These are phyloP conservation scores for Talaromyces liani DNA, from an alignment of 495 filamentous ascomycete species.

Conservation along the genomic window DNA sequence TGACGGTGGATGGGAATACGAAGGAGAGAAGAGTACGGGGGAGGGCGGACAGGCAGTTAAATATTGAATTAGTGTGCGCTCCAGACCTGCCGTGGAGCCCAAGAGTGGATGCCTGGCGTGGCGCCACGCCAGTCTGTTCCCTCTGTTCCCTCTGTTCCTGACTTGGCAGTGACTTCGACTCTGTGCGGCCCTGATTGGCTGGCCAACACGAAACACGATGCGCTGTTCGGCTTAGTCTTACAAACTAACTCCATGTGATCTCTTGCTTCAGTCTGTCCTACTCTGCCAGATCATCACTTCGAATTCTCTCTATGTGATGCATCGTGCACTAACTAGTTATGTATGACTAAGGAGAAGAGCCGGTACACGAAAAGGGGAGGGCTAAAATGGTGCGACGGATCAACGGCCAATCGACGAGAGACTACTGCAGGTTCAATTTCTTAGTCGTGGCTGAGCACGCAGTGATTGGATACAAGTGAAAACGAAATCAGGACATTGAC, in stretches of 20 bases:
- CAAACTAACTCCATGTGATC: not conserved
- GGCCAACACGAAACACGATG: not conserved
- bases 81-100: not conserved
- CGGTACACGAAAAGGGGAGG: not conserved
- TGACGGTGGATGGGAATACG: conserved; percentile 16
- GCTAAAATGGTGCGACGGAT: not conserved
- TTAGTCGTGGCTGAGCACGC: not conserved
- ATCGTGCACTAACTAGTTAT: too few species aligned
- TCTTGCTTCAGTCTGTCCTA: not conserved
- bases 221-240: not conserved
- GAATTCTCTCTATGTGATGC: too few species aligned
- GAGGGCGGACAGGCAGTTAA: conserved; percentile 8
- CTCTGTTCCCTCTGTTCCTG: not conserved
- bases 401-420: not conserved
- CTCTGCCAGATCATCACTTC: not conserved
- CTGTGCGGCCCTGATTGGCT: not conserved
- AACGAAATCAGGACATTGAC: not conserved
- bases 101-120: not conserved
- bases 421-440: not conserved
- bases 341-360: too few species aligned
- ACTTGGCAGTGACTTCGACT: not conserved
- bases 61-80: conserved; percentile 3
- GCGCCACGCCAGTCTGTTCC: conserved; percentile 1
- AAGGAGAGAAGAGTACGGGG: conserved; percentile 16
- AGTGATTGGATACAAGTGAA: not conserved